A percentile compares a stretch with the other conserved stretches of the same genome.
These are phyloP conservation scores for Sphagnum fallax DNA, from an alignment of 228 moss, liverwort and hornwort genomes.

Conservation along the genomic window DNA sequence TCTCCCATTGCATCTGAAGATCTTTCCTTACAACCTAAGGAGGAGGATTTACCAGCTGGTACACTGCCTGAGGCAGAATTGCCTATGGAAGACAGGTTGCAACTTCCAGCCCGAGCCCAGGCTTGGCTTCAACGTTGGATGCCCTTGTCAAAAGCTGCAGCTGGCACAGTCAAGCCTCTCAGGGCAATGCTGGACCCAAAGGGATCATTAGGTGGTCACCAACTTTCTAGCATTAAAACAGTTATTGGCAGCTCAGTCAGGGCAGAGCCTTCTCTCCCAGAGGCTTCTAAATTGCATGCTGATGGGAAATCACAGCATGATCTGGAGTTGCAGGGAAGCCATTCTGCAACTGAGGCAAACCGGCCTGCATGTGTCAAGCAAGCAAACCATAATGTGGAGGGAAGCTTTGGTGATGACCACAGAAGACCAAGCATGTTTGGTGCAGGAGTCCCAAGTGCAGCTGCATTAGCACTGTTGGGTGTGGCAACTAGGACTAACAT, in stretches of 20 bases:
- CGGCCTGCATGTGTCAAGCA: neutral
- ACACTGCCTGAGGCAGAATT: slow-evolving; percentile 1
- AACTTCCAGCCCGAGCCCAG: slow-evolving; percentile 12
- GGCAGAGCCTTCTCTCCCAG: slow-evolving; percentile 7
- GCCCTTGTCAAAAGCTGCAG: slow-evolving; percentile 19
- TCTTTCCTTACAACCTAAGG: slow-evolving; percentile 3
- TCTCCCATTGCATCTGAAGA: slow-evolving; percentile 9
- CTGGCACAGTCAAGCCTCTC: slow-evolving; percentile 8
- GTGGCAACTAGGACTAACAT: slow-evolving; percentile 25
- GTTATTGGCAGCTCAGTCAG: slow-evolving; percentile 1
- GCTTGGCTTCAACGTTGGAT: slow-evolving; percentile 49
- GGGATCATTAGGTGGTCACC: neutral
- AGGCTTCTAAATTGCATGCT: slow-evolving; percentile 11
- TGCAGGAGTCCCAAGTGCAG: slow-evolving; percentile 34
- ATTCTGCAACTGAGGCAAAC: neutral
- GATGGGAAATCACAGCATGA: slow-evolving; percentile 12
- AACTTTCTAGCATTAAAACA: neutral
- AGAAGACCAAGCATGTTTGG: slow-evolving; percentile 8
- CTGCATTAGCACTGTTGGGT: slow-evolving; percentile 40
- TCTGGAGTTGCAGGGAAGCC: slow-evolving; percentile 7
- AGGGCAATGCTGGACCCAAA: neutral
- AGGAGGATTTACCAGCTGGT: slow-evolving; percentile 2
- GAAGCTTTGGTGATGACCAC: slow-evolving; percentile 4
- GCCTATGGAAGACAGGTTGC: slow-evolving; percentile 1
- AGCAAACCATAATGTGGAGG: slow-evolving; percentile 6